Percentiles rank a stretch among this genome's conserved stretches.
These are phyloP conservation scores for Termitomyces heimii DNA, from an alignment of 768 basidiomycete species.

Conservation along the genomic window DNA sequence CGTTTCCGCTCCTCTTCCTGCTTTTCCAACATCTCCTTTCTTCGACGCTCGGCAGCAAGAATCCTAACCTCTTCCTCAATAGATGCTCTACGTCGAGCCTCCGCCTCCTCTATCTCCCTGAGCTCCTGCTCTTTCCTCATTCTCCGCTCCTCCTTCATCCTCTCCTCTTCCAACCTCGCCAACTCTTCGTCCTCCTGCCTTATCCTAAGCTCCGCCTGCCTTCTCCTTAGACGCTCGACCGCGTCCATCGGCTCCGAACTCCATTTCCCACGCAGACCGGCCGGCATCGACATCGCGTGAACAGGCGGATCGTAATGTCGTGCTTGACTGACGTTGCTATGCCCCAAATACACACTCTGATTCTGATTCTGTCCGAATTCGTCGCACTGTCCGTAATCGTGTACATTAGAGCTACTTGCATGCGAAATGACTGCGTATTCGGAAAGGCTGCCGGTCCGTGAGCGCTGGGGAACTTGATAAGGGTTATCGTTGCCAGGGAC, in stretches of 20 bases:
- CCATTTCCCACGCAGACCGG: constrained; percentile 31
- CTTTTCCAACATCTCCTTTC: constrained; percentile 32
- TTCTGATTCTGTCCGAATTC: constrained; percentile 13
- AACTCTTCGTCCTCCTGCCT: constrained; percentile 33
- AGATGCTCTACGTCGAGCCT: constrained; percentile 30
- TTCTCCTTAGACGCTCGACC: constrained; percentile 25
- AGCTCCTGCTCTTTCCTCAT: constrained; percentile 35
- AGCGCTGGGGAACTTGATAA: constrained; percentile 14
- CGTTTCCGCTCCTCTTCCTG: constrained; percentile 41
- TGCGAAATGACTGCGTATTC: constrained; percentile 36
- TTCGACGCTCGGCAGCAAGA: constrained; percentile 30
- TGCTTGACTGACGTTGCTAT: constrained; percentile 1
- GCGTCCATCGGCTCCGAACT: constrained; percentile 24
- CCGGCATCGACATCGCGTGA: constrained; percentile 15
- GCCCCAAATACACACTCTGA: constrained; percentile 9
- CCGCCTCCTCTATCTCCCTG: constrained; percentile 37
- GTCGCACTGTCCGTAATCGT: constrained; percentile 13
- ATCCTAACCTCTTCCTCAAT: constrained; percentile 35
- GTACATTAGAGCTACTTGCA: constrained; percentile 24
- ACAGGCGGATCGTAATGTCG: background rate
- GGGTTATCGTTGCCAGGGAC: background rate
- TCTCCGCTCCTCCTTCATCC: constrained; percentile 33
- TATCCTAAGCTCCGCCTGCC: constrained; percentile 24
- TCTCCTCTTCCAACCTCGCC: constrained; percentile 37
- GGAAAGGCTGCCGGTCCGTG: constrained; percentile 30